Base-by-base conservation (phyloP, 148 eudicot genomes). In the Suaeda aralocaspica region DNA sequence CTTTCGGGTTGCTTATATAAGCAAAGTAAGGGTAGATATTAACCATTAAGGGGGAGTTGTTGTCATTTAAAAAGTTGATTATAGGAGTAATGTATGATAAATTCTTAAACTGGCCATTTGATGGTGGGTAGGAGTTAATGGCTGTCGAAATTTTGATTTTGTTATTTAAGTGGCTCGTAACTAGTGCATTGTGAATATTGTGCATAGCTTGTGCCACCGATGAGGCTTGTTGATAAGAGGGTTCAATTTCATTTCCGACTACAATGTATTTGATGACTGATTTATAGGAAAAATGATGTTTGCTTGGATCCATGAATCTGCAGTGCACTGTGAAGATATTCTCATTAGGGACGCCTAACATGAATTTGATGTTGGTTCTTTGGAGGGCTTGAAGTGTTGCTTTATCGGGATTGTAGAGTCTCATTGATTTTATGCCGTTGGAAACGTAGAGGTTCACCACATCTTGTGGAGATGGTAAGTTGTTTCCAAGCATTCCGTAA, bases 241-340 rank as follows among this genome's bases (percentile, higher is more conserved):
- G 91, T 41, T 72, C 56, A 4, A 85, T 70, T 49, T 78, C 84
- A 26, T 85, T 85, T 30, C 89, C 89, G 5, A 85, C 89, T 11
- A 84, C 71, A n/a, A 85, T 85, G 81, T 83, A 85, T 0, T 72
- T 58, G 52, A 85, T 75, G 56, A 57, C 42, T 22, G 86, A 78
- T 22, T 77, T 75, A 21, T 59, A 83, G 64, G 80, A 69, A 0
- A 77, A 24, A 41, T 59, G 2, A 85, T 78, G 33, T 86, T 79
- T 70, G 6, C 64, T 44, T 77, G 78, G 45, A 86, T 81, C 87
- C 87, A 86, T 5, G 45, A 57, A 29, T 0, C 36, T 7, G 89
- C 86, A 59, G 73, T 73, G 4, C 69, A 65, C 49, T 77, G 52
- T 55, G 74, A 70, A 1, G 83, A 56, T 4, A 64, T 45, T 12